A percentile compares a stretch with the other conserved stretches of the same genome.
These are phyloP conservation scores for Hypericum perforatum DNA, from an alignment of 345 rosid genomes.

Conservation along the genomic window DNA sequence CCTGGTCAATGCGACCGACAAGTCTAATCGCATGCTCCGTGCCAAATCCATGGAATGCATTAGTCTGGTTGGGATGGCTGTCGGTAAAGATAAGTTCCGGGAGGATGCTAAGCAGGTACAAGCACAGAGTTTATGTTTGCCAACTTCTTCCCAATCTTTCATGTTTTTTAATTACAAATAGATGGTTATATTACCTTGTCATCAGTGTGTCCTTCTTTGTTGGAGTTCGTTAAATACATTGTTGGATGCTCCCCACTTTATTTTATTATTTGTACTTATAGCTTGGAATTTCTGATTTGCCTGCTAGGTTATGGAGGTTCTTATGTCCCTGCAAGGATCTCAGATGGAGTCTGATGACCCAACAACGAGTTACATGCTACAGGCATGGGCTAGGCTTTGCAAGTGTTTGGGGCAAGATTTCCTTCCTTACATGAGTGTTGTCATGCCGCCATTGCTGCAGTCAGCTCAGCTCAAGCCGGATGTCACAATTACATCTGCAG, in stretches of 20 bases:
- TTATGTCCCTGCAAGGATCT: conserved; percentile 95
- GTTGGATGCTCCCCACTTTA: not conserved
- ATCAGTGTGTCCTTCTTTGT: not conserved
- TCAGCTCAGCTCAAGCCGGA: conserved; percentile 99
- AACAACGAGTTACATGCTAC: conserved; percentile 95
- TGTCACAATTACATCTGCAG: conserved; percentile 94
- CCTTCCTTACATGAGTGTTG: conserved; percentile 94
- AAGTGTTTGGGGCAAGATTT: conserved; percentile 98
- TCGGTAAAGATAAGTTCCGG: conserved; percentile 94
- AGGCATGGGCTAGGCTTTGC: conserved; percentile 99
- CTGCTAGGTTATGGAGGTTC: conserved; percentile 95
- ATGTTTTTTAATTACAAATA: too few relatives aligned
- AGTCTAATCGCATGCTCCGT: conserved; percentile 95
- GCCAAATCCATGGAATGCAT: conserved; percentile 99
- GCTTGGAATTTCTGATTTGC: not conserved
- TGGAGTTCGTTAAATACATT: not conserved
- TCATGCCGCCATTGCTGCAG: conserved; percentile 95
- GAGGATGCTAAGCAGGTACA: conserved; percentile 95
- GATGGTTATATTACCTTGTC: too few relatives aligned
- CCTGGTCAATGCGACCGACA: conserved; percentile 91
- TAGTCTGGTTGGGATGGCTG: conserved; percentile 99
- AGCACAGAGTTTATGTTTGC: too few relatives aligned
- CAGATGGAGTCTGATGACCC: conserved; percentile 98
- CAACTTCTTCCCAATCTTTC: too few relatives aligned
- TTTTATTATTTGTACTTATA: not conserved